A percentile compares a stretch with the other conserved stretches of the same genome.
These are phyloP conservation scores for Plasmodium sp. DNA, from an alignment of 169 alveolate species.

Conservation along the genomic window DNA sequence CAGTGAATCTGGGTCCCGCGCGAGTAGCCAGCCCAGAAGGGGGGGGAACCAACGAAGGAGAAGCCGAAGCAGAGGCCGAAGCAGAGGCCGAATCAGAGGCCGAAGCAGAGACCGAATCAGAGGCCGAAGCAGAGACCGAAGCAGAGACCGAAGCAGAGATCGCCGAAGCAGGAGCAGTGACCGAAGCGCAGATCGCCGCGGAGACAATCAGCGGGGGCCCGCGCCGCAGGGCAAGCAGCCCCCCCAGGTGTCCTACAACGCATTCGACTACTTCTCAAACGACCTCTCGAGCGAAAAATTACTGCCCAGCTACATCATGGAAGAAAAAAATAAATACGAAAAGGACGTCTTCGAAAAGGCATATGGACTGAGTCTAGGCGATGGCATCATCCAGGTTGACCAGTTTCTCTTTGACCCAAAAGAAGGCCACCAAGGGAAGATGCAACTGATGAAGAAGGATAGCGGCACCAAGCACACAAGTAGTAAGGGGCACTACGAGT, in stretches of 20 bases:
- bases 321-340: constrained; percentile 53
- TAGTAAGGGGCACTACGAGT: constrained; percentile 9
- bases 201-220: background rate
- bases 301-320: constrained; percentile 11
- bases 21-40: background rate
- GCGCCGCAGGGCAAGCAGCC: background rate
- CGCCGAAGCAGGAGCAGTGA: background rate
- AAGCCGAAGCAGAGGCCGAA: background rate
- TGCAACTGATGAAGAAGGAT: background rate
- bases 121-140: background rate
- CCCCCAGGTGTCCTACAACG: constrained; percentile 19
- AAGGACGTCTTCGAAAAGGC: constrained; percentile 60
- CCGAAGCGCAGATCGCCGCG: background rate
- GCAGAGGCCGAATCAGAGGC: background rate
- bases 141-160: background rate
- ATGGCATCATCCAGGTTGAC: background rate
- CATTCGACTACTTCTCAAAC: constrained; percentile 32
- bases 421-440: background rate
- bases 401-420: constrained; percentile 26
- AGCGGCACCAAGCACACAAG: background rate
- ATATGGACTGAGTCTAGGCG: constrained; percentile 38
- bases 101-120: background rate
- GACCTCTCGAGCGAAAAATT: background rate
- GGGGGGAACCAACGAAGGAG: background rate
- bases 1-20: background rate